Conservation (phyloP, 805 yeast genomes). For the Ogataea trehalophila region DNA sequence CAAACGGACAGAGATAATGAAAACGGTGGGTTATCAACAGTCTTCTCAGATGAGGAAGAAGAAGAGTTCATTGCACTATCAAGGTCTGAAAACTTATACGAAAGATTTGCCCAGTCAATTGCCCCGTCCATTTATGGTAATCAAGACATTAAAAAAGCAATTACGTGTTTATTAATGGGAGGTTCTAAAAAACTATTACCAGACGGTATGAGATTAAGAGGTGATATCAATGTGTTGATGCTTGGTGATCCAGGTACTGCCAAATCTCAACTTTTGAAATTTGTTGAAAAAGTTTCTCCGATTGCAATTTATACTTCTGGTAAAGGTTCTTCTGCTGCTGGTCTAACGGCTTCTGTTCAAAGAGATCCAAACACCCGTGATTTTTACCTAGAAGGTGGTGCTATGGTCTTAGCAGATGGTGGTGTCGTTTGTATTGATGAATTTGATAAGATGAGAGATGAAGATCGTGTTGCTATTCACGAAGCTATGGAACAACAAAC, state of each 20-base stretch:
- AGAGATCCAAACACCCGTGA: conserved; percentile 85
- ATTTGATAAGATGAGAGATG: conserved; percentile 98
- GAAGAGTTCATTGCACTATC: conserved; percentile 82
- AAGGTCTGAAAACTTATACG: conserved; percentile 79
- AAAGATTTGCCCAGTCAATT: conserved; percentile 78
- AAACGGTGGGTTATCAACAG: conserved; percentile 37
- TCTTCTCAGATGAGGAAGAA: conserved; percentile 89
- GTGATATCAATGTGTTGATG: conserved; percentile 89
- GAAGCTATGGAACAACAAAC: conserved; percentile 99
- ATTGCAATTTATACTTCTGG: conserved; percentile 96
- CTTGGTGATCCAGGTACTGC: conserved; percentile 99
- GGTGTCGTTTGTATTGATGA: conserved; percentile 99
- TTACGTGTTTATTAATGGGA: conserved; percentile 87
- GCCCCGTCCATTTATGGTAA: conserved; percentile 98
- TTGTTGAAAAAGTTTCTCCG: conserved; percentile 92
- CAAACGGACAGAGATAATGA: conserved; percentile 71
- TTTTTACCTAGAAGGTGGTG: conserved; percentile 97
- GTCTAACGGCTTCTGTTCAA: conserved; percentile 97
- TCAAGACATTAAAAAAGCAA: conserved; percentile 86
- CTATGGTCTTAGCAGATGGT: conserved; percentile 99
- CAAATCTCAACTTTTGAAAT: conserved; percentile 90
- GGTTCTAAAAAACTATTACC: conserved; percentile 91
- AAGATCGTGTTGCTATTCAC: conserved; percentile 97
- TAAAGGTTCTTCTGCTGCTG: conserved; percentile 99
- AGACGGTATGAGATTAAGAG: conserved; percentile 94